Percentiles rank a stretch among this genome's conserved stretches.
These are phyloP conservation scores for Rhizophagus sp. DNA, from an alignment of 192 early-diverging fungal species.

Conservation along the genomic window DNA sequence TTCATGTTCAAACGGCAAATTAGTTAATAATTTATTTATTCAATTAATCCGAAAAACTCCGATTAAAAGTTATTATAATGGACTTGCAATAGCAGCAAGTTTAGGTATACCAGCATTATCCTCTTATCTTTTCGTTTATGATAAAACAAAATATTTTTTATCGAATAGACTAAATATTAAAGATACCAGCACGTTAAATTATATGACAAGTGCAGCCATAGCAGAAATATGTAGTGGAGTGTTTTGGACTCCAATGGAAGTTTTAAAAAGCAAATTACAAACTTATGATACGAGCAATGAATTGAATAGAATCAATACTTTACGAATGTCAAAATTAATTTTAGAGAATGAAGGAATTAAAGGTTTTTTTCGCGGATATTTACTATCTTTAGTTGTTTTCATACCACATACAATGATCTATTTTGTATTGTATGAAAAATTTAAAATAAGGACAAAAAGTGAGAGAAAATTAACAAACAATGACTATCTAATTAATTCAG, in stretches of 20 bases:
- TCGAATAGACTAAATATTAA: conserved; percentile 22
- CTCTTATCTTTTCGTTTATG: conserved; percentile 72
- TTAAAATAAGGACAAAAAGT: neutral
- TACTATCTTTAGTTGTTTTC: conserved; percentile 72
- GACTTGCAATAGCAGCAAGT: conserved; percentile 64
- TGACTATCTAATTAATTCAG: conserved; percentile 64
- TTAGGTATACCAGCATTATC: conserved; percentile 74
- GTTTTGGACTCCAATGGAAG: conserved; percentile 88
- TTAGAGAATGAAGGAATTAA: conserved; percentile 55
- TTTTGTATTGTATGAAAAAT: conserved; percentile 67
- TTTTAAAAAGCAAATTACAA: conserved; percentile 76
- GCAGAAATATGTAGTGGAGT: conserved; percentile 70
- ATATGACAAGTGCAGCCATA: conserved; percentile 54
- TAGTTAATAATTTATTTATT: conserved; percentile 13
- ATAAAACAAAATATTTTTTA: conserved; percentile 54
- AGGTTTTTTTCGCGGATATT: conserved; percentile 77
- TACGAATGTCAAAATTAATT: conserved; percentile 49
- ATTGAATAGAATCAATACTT: conserved; percentile 19
- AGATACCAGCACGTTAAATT: conserved; percentile 50
- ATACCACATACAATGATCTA: conserved; percentile 73
- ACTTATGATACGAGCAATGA: conserved; percentile 31
- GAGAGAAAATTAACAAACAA: conserved; percentile 31
- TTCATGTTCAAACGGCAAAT: neutral
- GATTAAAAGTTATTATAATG: conserved; percentile 59
- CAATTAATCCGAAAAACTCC: conserved; percentile 26